These are phyloP conservation scores for Lathyrus sativus DNA, from an alignment of 306 rosid genomes.

Conservation along the genomic window DNA sequence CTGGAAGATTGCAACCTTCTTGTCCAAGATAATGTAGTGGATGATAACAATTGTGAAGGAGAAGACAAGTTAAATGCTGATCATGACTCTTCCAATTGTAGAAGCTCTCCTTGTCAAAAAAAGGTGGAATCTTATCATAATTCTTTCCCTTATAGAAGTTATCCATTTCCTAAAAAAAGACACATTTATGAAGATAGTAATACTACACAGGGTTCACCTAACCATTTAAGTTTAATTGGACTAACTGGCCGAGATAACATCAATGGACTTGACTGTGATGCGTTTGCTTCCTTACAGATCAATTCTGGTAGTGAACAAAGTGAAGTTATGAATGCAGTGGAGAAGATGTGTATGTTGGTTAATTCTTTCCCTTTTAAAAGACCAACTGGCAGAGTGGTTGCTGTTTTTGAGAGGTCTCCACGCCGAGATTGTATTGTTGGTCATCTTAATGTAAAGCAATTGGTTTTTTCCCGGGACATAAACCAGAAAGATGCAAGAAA, in stretches of 20 bases:
- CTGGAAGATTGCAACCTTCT: slow-evolving; percentile 43
- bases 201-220: slow-evolving; percentile 33
- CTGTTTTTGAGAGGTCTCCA: slow-evolving; percentile 67
- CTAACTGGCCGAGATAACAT: slow-evolving; percentile 39
- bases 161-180: not conserved
- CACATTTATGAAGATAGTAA: not conserved
- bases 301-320: slow-evolving; percentile 46
- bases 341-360: slow-evolving; percentile 56
- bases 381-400: slow-evolving; percentile 81
- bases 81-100: slow-evolving; percentile 39
- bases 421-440: slow-evolving; percentile 74
- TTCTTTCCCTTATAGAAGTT: slow-evolving; percentile 36
- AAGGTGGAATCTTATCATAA: slow-evolving; percentile 48
- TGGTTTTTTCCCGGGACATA: slow-evolving; percentile 45
- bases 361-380: slow-evolving; percentile 72
- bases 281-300: slow-evolving; percentile 40
- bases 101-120: slow-evolving; percentile 47
- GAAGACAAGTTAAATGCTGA: slow-evolving; percentile 48
- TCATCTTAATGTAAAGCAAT: slow-evolving; percentile 57
- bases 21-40: slow-evolving; percentile 46
- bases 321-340: slow-evolving; percentile 50
- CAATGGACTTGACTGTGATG: slow-evolving; percentile 36
- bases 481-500: slow-evolving; percentile 49
- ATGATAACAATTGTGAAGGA: slow-evolving; percentile 48
- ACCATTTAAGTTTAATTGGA: slow-evolving; percentile 38